Conservation (phyloP, 495 filamentous ascomycete species). For the Tuber umbilicatum region DNA sequence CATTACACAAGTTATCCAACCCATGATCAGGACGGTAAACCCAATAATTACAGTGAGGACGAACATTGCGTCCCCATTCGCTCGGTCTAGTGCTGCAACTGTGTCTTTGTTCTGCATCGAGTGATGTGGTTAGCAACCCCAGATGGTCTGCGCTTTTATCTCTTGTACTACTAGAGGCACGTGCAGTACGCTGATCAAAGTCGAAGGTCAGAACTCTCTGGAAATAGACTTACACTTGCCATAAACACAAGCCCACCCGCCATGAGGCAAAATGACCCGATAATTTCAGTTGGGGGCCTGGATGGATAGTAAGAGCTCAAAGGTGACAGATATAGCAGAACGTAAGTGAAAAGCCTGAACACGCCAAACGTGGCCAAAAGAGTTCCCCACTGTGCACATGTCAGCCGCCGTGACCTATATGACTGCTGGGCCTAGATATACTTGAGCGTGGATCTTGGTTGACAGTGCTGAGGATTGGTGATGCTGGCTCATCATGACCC, state of each 20-base stretch:
- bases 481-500: slow-evolving; percentile 92
- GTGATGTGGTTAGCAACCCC: slow-evolving; percentile 21
- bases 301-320: slow-evolving; percentile 76
- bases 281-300: slow-evolving; percentile 82
- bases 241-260: slow-evolving; percentile 88
- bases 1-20: slow-evolving; percentile 68
- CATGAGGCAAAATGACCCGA: slow-evolving; percentile 79
- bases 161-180: background rate
- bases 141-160: background rate
- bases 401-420: background rate
- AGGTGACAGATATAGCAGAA: slow-evolving; percentile 72
- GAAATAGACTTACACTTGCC: slow-evolving; percentile 61
- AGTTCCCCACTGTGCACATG: slow-evolving; percentile 70
- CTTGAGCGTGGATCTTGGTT: slow-evolving; percentile 71
- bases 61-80: slow-evolving; percentile 77
- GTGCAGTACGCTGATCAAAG: background rate
- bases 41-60: slow-evolving; percentile 87
- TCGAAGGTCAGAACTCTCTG: background rate
- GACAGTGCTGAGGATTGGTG: slow-evolving; percentile 78
- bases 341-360: slow-evolving; percentile 71
- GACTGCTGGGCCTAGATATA: slow-evolving; percentile 17
- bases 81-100: slow-evolving; percentile 69
- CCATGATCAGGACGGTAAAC: slow-evolving; percentile 74
- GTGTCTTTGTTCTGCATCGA: slow-evolving; percentile 58
- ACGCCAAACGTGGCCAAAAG: slow-evolving; percentile 75